phyloP scores from a whole-genome alignment of 2,329 filamentous ascomycete genomes.

The Nigrospora oryzae region DNA sequence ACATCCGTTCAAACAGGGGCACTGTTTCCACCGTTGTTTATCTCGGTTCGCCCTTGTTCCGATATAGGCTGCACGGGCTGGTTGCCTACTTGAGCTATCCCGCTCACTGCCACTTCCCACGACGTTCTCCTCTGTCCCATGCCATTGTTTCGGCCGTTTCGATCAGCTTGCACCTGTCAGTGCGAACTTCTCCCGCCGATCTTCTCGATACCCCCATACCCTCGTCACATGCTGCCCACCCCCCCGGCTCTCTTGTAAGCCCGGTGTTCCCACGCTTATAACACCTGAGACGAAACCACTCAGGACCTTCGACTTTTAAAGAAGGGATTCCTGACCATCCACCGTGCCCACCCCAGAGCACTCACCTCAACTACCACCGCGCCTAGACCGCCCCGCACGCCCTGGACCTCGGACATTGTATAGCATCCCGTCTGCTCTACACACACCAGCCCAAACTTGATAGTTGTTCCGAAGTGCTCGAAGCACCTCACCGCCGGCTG shows the following conservation, averaged over 20 bases:
- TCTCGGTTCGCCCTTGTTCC: conserved; percentile 7
- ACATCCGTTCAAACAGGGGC: conserved; percentile 10
- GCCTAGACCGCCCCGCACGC: too few relatives aligned
- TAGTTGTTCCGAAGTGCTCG: too few relatives aligned
- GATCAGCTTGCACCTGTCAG: conserved; percentile 25
- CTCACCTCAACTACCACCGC: too few relatives aligned
- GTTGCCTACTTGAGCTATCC: conserved; percentile 10
- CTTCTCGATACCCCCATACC: conserved; percentile 22
- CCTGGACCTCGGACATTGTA: too few relatives aligned
- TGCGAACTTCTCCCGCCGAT: conserved; percentile 30
- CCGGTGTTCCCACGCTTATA: conserved; percentile 10
- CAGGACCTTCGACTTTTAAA: background rate
- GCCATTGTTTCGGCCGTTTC: conserved; percentile 30
- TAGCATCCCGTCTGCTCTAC: too few relatives aligned
- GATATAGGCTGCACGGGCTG: conserved; percentile 9
- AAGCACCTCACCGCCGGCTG: too few relatives aligned
- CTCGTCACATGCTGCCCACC: conserved; percentile 9
- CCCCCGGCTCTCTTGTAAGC: conserved; percentile 12
- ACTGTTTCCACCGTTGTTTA: conserved; percentile 7
- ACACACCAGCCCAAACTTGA: too few relatives aligned
- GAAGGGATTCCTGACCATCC: background rate
- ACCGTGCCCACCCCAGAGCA: background rate
- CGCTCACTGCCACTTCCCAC: conserved; percentile 5
- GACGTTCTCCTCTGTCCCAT: conserved; percentile 17
- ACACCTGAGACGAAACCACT: too few relatives aligned